Conservation (phyloP, 1,284 basidiomycete species). For the Rhizoctonia solani region DNA sequence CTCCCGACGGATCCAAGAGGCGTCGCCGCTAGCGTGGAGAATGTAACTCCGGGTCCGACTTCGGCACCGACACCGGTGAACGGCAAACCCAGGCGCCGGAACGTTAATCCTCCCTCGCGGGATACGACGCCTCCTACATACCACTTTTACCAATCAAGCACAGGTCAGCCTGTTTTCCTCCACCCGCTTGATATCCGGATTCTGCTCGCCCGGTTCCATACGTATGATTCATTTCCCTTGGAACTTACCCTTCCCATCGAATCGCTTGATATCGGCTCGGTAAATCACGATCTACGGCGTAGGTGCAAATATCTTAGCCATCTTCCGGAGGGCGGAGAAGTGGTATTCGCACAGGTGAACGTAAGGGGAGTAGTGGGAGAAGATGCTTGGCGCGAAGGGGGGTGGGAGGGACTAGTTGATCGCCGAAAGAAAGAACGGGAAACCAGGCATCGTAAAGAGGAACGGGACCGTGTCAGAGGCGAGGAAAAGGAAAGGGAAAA, state of each 20-base stretch:
- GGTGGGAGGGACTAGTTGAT: conserved; percentile 77
- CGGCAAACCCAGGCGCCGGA: conserved; percentile 56
- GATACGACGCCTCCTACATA: conserved; percentile 67
- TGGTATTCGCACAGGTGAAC: conserved; percentile 93
- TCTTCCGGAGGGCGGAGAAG: conserved; percentile 88
- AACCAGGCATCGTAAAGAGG: conserved; percentile 81
- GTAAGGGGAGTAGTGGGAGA: conserved; percentile 72
- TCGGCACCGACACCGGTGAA: conserved; percentile 38
- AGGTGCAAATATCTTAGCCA: conserved; percentile 96
- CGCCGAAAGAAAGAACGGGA: conserved; percentile 73
- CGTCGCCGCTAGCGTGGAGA: neutral
- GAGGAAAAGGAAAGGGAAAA: conserved; percentile 71
- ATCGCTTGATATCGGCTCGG: conserved; percentile 66
- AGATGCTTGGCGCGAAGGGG: conserved; percentile 63
- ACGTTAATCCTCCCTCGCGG: conserved; percentile 63
- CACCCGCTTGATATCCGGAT: conserved; percentile 97
- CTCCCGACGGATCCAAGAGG: neutral
- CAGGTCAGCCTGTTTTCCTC: conserved; percentile 89
- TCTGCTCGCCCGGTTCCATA: conserved; percentile 80
- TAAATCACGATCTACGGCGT: conserved; percentile 90
- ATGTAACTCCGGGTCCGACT: neutral
- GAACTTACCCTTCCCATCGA: conserved; percentile 79
- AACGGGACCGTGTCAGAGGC: conserved; percentile 74
- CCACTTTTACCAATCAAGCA: conserved; percentile 94
- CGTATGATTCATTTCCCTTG: conserved; percentile 85